These are phyloP conservation scores for Venturia asperata DNA, from an alignment of 2,329 filamentous ascomycete genomes.

Conservation along the genomic window DNA sequence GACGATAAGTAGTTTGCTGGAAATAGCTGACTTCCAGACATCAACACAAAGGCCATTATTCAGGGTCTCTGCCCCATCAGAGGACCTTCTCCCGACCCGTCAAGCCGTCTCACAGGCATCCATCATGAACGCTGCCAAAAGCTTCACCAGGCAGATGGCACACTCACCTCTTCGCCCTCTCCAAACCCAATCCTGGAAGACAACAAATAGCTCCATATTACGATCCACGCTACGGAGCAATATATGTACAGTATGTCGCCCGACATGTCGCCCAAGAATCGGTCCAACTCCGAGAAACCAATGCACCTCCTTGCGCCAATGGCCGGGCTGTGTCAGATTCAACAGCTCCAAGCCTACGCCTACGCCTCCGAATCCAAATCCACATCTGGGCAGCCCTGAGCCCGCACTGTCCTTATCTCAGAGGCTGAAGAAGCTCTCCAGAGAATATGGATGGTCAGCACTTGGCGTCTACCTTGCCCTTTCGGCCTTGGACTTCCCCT, in stretches of 20 bases:
- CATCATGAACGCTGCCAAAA: not conserved
- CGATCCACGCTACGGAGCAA: not conserved
- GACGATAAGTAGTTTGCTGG: too few species aligned
- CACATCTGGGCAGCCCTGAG: slow-evolving; percentile 35
- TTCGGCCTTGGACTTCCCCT: slow-evolving; percentile 83
- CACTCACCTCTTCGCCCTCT: not conserved
- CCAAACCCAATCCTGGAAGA: not conserved
- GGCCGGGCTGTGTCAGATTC: not conserved
- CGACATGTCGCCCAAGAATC: not conserved
- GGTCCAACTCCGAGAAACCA: not conserved
- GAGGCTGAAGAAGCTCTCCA: slow-evolving; percentile 72
- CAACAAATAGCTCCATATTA: not conserved
- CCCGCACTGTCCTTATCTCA: slow-evolving; percentile 53
- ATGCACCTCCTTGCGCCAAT: not conserved
- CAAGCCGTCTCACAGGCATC: not conserved
- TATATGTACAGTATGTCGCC: not conserved
- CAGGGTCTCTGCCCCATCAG: not conserved
- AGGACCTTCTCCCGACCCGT: not conserved
- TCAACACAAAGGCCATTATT: not conserved
- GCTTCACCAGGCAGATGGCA: not conserved
- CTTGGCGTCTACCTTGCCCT: slow-evolving; percentile 83
- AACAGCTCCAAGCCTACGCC: slow-evolving; percentile 11
- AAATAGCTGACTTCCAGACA: not conserved
- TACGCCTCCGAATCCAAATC: slow-evolving; percentile 30
- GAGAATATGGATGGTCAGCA: slow-evolving; percentile 91